Conservation (phyloP, 768 basidiomycete species). For the Exidia glandulosa region DNA sequence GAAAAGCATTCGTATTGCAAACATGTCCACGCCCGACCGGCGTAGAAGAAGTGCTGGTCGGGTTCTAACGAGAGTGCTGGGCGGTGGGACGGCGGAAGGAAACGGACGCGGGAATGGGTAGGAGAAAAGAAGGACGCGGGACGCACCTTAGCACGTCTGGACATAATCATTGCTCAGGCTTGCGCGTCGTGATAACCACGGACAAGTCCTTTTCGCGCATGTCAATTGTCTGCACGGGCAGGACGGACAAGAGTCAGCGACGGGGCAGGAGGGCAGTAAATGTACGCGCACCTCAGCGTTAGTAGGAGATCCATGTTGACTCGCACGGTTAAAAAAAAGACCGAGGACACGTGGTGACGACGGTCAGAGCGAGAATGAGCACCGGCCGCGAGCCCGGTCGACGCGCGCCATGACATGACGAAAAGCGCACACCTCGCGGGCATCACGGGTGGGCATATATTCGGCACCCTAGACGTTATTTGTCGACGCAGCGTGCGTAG, state of each 20-base stretch:
- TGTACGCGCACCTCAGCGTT: too few relatives aligned
- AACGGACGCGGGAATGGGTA: background rate
- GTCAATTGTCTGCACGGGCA: conserved; percentile 44
- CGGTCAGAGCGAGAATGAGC: too few relatives aligned
- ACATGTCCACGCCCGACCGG: conserved; percentile 87
- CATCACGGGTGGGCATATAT: too few relatives aligned
- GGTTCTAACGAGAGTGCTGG: conserved; percentile 85
- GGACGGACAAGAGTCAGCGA: background rate
- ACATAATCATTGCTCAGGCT: conserved; percentile 64
- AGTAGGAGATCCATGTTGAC: too few relatives aligned
- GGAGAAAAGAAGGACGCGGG: conserved; percentile 30
- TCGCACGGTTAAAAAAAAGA: too few relatives aligned
- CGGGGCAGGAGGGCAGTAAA: background rate
- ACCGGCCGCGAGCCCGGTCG: too few relatives aligned
- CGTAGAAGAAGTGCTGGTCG: conserved; percentile 44
- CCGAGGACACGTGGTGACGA: too few relatives aligned
- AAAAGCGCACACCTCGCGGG: too few relatives aligned
- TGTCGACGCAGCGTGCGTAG: too few relatives aligned
- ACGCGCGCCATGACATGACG: too few relatives aligned
- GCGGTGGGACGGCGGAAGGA: background rate
- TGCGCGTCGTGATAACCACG: conserved; percentile 47
- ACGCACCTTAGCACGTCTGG: conserved; percentile 67
- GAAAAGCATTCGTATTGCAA: conserved; percentile 51
- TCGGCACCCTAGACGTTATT: too few relatives aligned
- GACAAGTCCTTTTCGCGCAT: conserved; percentile 44